Base-by-base conservation (phyloP, 106 monocot genomes). In the Xerophyta viscosa region DNA sequence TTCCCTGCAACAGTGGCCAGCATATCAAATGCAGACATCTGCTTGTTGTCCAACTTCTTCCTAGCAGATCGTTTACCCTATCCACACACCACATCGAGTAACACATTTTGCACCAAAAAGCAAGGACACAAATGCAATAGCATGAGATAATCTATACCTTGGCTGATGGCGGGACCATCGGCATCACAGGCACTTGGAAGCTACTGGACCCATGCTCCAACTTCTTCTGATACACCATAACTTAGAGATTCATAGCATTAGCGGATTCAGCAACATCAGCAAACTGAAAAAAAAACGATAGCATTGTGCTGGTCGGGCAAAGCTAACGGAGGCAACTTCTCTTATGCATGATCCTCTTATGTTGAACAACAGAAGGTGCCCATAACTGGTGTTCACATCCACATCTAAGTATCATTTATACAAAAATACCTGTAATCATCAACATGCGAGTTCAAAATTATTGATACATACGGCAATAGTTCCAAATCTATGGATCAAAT, bases 141-240 rank as follows among this genome's bases (percentile, higher is more conserved):
- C 2, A 31, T 20, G 31, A 25, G n/a, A n/a, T n/a, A n/a, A n/a
- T n/a, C 41, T 61, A 30, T 84, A 94, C 93, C 77, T 65, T 76
- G 9, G 80, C 74, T 8, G 80, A 77, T 69, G 60, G 80, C 25
- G 83, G 78, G 18, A 81, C 66, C 24, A 57, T 56, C 6, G 66
- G 62, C 52, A 69, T 70, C 24, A 52, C 42, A 2, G 74, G 79
- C 29, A 84, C 68, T 46, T 57, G 77, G 69, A 63, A 78, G 30
- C 83, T 80, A 65, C 62, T 68, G 57, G 66, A 72, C 60, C 78
- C 84, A 59, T 72, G 67, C 29, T 67, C 74, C 43, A 75, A 50
- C 31, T 75, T 87, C 77, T 72, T 94, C 20, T 75, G 80, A 55
- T 75, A 72, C 72, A 88, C 84, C 88, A 88, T 93, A n/a, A n/a